Percentiles rank a stretch among this genome's conserved stretches.
Conservation (phyloP, 108 stramenopile genomes). For the Nitzschia inconspicua region DNA sequence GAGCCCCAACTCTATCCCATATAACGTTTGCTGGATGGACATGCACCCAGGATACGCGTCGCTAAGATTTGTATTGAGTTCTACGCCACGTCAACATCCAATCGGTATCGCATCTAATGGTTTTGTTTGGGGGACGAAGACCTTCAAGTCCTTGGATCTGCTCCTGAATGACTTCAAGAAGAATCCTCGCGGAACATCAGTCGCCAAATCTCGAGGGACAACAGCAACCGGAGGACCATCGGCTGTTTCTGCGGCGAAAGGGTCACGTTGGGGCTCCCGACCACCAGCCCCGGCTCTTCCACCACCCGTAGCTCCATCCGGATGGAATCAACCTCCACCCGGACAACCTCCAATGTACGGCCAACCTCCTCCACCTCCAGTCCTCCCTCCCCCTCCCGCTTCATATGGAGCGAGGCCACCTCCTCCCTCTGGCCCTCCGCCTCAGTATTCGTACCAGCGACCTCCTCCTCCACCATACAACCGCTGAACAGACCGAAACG, state of each 20-base stretch:
- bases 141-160: slow-evolving; percentile 53
- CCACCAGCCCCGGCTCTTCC: slow-evolving; percentile 18
- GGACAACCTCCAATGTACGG: slow-evolving; percentile 20
- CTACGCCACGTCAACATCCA: slow-evolving; percentile 57
- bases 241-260: slow-evolving; percentile 15
- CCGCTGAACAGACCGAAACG: neutral
- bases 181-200: slow-evolving; percentile 62
- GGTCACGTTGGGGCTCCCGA: slow-evolving; percentile 26
- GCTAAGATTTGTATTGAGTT: slow-evolving; percentile 64
- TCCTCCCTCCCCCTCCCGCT: slow-evolving; percentile 27
- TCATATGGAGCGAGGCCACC: slow-evolving; percentile 9
- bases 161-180: slow-evolving; percentile 85
- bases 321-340: slow-evolving; percentile 29
- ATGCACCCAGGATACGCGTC: slow-evolving; percentile 81
- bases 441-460: slow-evolving; percentile 20
- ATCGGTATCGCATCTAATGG: slow-evolving; percentile 83
- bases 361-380: slow-evolving; percentile 42
- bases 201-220: slow-evolving; percentile 10
- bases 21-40: slow-evolving; percentile 84
- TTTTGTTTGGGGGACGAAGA: slow-evolving; percentile 65
- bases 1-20: slow-evolving; percentile 55
- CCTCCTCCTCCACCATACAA: slow-evolving; percentile 20
- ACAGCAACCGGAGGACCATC: slow-evolving; percentile 6
- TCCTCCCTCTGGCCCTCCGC: slow-evolving; percentile 21
- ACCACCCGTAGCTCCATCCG: slow-evolving; percentile 20